Percentiles rank a stretch among this genome's conserved stretches.
phyloP scores from a whole-genome alignment of 768 basidiomycete species.

The Kondoa malvinella region DNA sequence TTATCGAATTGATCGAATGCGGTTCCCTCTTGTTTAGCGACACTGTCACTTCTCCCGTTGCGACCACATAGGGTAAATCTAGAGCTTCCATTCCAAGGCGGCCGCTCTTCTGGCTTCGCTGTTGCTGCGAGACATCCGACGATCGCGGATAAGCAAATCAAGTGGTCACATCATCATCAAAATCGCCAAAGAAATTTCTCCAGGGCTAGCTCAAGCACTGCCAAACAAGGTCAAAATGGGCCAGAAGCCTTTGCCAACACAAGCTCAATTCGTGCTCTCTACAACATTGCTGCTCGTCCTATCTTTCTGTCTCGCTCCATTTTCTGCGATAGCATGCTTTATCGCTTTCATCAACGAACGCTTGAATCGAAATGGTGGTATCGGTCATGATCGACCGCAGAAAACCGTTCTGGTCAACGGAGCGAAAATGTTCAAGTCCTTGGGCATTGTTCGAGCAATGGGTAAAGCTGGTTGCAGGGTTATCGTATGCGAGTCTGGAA shows the following conservation, averaged over 20 bases:
- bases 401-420: constrained; percentile 14
- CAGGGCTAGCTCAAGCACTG: no score
- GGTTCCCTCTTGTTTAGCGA: constrained; percentile 5
- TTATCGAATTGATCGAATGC: constrained; percentile 14
- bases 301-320: background rate
- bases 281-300: background rate
- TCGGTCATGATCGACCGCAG: background rate
- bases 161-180: no score
- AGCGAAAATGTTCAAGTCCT: constrained; percentile 11
- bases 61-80: constrained; percentile 15
- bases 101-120: no score
- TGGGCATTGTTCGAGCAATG: constrained; percentile 12
- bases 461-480: constrained; percentile 18
- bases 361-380: background rate
- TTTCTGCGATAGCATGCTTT: background rate
- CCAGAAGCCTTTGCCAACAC: background rate
- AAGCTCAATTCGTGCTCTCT: background rate
- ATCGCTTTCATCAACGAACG: background rate
- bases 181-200: no score
- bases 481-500: constrained; percentile 8
- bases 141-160: no score
- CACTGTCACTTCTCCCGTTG: constrained; percentile 9
- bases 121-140: no score
- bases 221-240: no score
- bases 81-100: background rate